Conservation (phyloP, 169 alveolate species). For the Hammondia hammondi region DNA sequence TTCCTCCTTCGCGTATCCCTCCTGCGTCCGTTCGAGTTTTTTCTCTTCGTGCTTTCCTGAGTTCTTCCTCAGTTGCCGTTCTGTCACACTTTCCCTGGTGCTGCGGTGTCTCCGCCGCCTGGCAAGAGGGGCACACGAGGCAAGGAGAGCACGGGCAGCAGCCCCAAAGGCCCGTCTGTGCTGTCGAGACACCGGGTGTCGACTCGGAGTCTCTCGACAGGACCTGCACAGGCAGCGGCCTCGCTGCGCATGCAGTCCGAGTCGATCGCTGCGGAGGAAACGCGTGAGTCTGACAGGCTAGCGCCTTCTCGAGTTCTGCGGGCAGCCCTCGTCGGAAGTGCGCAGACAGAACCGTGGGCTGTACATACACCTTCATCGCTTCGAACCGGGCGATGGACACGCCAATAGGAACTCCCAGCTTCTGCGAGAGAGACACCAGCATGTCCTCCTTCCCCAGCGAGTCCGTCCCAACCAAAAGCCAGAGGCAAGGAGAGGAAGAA, state of each 20-base stretch:
- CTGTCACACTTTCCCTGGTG: background rate
- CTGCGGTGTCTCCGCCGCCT: background rate
- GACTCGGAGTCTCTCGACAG: background rate
- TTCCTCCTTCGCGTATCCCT: background rate
- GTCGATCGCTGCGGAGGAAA: background rate
- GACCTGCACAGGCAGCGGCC: background rate
- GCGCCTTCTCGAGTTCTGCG: background rate
- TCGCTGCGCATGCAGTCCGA: background rate
- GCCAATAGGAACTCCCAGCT: background rate
- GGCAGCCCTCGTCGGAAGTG: constrained; percentile 10
- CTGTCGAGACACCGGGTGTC: background rate
- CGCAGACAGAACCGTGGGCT: background rate
- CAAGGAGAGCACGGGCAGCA: constrained; percentile 7
- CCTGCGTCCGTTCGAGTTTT: background rate
- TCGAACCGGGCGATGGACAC: background rate
- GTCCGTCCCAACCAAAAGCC: constrained; percentile 1
- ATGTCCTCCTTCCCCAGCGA: constrained; percentile 12
- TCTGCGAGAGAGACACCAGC: background rate
- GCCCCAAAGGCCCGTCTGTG: background rate
- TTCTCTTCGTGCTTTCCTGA: background rate
- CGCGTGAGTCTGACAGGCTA: background rate
- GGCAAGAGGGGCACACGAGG: background rate
- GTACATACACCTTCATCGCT: background rate
- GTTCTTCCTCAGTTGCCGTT: background rate
- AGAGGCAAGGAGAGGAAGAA: background rate